These are phyloP conservation scores for Gloeophyllum trabeum DNA, from an alignment of 768 basidiomycete genomes.

Conservation along the genomic window DNA sequence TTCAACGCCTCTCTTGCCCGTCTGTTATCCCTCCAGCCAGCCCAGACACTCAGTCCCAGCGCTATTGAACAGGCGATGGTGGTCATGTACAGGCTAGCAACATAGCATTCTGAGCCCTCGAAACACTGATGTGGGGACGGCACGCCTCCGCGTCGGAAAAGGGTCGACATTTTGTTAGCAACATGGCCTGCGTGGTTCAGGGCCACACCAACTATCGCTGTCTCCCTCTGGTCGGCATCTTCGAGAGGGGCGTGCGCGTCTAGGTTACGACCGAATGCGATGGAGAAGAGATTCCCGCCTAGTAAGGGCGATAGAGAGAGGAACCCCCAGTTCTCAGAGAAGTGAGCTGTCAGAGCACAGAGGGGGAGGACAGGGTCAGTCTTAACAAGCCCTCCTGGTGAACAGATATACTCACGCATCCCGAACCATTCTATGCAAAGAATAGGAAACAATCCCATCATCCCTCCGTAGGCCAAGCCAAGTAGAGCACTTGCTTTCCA, in stretches of 20 bases:
- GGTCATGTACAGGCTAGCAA: conserved; percentile 41
- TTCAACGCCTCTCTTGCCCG: neutral
- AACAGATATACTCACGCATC: conserved; percentile 56
- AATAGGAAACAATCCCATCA: conserved; percentile 68
- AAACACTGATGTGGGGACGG: conserved; percentile 35
- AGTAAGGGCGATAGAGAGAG: conserved; percentile 63
- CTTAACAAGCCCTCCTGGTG: neutral
- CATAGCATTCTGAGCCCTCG: conserved; percentile 48
- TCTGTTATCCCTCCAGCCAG: conserved; percentile 32
- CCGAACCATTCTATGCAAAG: conserved; percentile 86
- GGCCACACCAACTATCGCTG: neutral
- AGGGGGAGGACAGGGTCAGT: neutral
- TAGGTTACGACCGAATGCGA: conserved; percentile 72
- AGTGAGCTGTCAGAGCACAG: conserved; percentile 36
- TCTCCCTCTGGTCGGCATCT: neutral
- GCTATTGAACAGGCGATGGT: conserved; percentile 32
- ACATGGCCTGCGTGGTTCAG: neutral
- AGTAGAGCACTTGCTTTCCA: conserved; percentile 52
- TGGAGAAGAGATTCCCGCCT: conserved; percentile 76
- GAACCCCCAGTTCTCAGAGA: conserved; percentile 83
- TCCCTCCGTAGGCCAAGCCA: conserved; percentile 61
- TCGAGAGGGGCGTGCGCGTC: conserved; percentile 47
- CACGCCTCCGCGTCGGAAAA: conserved; percentile 8
- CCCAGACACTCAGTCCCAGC: conserved; percentile 37
- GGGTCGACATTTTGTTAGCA: neutral